phyloP scores from a whole-genome alignment of 1,284 basidiomycete species.

The Malassezia psittaci region DNA sequence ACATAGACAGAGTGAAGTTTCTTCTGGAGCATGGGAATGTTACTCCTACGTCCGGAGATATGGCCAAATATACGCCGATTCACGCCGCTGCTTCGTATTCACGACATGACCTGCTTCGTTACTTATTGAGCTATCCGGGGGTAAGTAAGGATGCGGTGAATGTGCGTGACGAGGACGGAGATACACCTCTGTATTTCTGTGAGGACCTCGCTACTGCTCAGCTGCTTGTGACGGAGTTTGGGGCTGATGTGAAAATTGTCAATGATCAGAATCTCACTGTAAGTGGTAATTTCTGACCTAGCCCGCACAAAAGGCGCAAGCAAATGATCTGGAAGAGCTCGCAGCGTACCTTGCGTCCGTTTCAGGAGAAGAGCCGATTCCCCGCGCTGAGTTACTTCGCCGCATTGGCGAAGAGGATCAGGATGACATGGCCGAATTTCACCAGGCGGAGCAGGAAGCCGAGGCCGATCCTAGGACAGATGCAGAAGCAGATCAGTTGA shows the following conservation, averaged over 20 bases:
- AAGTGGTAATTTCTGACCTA: slow-evolving; percentile 1
- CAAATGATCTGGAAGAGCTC: slow-evolving; percentile 31
- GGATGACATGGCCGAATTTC: slow-evolving; percentile 16
- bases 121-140: slow-evolving; percentile 28
- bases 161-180: slow-evolving; percentile 35
- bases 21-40: slow-evolving; percentile 30
- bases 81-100: slow-evolving; percentile 46
- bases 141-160: slow-evolving; percentile 22
- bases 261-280: slow-evolving; percentile 35
- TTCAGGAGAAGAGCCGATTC: slow-evolving; percentile 24
- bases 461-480: slow-evolving; percentile 17
- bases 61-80: slow-evolving; percentile 39
- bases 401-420: slow-evolving; percentile 10
- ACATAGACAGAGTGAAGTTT: slow-evolving; percentile 31
- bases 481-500: slow-evolving; percentile 23
- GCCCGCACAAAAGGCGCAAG: slow-evolving; percentile 30
- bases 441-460: slow-evolving; percentile 7
- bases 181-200: slow-evolving; percentile 44
- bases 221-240: slow-evolving; percentile 36
- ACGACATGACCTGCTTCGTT: slow-evolving; percentile 32
- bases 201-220: slow-evolving; percentile 31
- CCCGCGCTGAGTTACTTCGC: slow-evolving; percentile 5
- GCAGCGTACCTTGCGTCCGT: slow-evolving; percentile 28
- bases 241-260: slow-evolving; percentile 28
- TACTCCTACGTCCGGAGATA: slow-evolving; percentile 30